These are phyloP conservation scores for Tripidium arundinaceum DNA, from an alignment of 202 grass and related monocot species.

Conservation along the genomic window DNA sequence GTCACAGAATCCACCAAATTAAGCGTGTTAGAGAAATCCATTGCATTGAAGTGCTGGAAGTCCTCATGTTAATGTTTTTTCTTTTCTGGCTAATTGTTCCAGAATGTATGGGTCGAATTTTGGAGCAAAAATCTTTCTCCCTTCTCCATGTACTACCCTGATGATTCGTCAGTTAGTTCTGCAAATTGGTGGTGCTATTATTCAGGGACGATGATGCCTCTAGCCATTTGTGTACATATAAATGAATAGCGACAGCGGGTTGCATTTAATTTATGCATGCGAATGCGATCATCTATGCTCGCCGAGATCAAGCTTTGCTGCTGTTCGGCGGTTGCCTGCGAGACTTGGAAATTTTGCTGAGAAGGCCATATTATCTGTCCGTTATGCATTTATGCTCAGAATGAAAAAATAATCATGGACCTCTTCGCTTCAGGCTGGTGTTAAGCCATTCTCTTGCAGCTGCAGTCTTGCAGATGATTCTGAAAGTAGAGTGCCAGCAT, in stretches of 20 bases:
- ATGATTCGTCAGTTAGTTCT: neutral
- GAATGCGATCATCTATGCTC: neutral
- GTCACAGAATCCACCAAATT: too few relatives aligned
- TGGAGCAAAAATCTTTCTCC: neutral
- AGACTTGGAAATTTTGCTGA: neutral
- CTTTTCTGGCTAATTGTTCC: neutral
- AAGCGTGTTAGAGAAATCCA: too few relatives aligned
- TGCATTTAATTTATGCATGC: neutral
- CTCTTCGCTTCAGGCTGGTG: too few relatives aligned
- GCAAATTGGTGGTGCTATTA: neutral
- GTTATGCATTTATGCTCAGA: neutral
- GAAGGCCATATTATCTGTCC: neutral
- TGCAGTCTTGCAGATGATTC: too few relatives aligned
- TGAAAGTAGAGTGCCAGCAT: neutral
- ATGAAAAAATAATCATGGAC: too few relatives aligned
- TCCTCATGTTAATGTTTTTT: neutral
- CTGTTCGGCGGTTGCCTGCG: neutral
- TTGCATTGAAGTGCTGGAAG: too few relatives aligned
- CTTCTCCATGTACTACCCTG: neutral
- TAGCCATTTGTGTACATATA: constrained; percentile 20
- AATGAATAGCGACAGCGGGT: neutral
- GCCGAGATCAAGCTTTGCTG: neutral
- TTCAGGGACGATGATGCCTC: neutral
- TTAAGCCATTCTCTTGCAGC: too few relatives aligned
- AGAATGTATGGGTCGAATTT: neutral